Evolutionary conservation across 495 filamentous ascomycete species (phyloP).

Genomic region (Neurospora sp.): DNA sequence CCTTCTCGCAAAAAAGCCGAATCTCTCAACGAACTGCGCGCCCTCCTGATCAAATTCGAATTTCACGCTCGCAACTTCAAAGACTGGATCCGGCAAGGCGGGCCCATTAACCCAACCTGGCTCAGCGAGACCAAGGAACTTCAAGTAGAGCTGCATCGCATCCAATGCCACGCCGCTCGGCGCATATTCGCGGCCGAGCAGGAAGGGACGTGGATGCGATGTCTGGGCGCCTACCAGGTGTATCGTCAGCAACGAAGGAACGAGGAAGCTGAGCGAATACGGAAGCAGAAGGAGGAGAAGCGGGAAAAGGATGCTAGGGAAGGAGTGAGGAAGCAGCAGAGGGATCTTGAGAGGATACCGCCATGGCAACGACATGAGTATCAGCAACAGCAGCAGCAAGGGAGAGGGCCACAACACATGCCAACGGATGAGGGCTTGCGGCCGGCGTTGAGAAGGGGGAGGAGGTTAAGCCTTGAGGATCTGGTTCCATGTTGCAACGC

Average conservation of each 20-base stretch:
- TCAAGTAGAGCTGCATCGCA: slow-evolving; percentile 31
- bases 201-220: slow-evolving; percentile 16
- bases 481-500: slow-evolving; percentile 27
- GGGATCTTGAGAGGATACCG: background rate
- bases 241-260: slow-evolving; percentile 25
- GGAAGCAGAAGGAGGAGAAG: slow-evolving; percentile 3
- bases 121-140: slow-evolving; percentile 30
- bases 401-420: background rate
- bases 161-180: slow-evolving; percentile 36
- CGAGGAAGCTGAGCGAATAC: slow-evolving; percentile 9
- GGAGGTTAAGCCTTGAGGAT: slow-evolving; percentile 21
- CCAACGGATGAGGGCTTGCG: background rate
- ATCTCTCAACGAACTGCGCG: slow-evolving; percentile 32
- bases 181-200: slow-evolving; percentile 34
- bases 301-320: background rate
- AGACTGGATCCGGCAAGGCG: slow-evolving; percentile 34
- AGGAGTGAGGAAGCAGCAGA: background rate
- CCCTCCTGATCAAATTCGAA: slow-evolving; percentile 27
- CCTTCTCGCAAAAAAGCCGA: slow-evolving; percentile 19
- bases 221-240: slow-evolving; percentile 36
- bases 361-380: slow-evolving; percentile 12
- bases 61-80: slow-evolving; percentile 30
- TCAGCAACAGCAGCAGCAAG: slow-evolving; percentile 5
- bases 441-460: background rate
- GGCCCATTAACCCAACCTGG: slow-evolving; percentile 36